Base-by-base conservation (phyloP, 768 basidiomycete species). In the Lyophyllum semitale region DNA sequence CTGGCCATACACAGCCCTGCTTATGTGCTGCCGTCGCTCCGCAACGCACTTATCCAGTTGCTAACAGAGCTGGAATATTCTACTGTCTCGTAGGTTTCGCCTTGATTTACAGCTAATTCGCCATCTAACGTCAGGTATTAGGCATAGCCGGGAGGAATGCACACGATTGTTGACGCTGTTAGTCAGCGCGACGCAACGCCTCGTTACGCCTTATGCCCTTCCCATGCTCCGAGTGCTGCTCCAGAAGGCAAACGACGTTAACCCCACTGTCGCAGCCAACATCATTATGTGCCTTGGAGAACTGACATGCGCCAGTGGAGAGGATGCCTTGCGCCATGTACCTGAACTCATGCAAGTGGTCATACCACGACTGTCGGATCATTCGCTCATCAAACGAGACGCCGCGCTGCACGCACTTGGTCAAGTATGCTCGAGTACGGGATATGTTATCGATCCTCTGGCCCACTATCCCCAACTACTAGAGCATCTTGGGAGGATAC, bases 31-130 rank as follows among this genome's bases (percentile, higher is more conserved):
- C 96, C 97, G 8, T 94, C 93, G 3, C 77, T 99, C 20, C 84
- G 97, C 44, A 98, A 98, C 71, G 88, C 95, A 1, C 77, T 99
- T 54, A 97, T 98, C 52, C 96, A 98, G 67, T 82, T 99, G 8
- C 77, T 99, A 54, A 98, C 97, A 0, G 97, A 98, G 72, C 75
- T 99, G 35, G 95, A 98, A 73, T 98, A 98, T 66, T 93, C 95
- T 3, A 95, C 91, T 2, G 87, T 94, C 48, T 73, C 76, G 94
- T 85, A 53, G 23, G 65, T 63, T 3, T 13, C 13, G n/a, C 17
- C 47, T 8, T 18, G 1, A 20, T 50, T 35, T n/a, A 20, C 27
- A 29, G 9, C 20, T 48, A 4, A 46, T n/a, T 37, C 25, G 12
- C 15, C 25, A 25, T 33, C 33, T 59, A 40, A 35, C 55, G 46